Conservation (phyloP, 495 filamentous ascomycete species). For the Hypoxylon intermedium region DNA sequence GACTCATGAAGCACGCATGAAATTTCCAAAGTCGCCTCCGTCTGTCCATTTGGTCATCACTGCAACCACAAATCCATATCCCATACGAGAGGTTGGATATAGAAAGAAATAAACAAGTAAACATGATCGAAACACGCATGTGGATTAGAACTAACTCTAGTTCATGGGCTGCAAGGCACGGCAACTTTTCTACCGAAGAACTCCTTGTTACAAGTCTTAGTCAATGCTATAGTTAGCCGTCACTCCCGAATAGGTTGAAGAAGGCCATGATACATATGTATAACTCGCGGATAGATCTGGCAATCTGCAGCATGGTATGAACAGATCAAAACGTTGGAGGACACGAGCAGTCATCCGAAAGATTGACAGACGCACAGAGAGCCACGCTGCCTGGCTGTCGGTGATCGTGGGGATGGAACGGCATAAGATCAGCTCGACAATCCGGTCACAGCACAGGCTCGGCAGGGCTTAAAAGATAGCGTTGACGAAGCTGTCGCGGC, state of each 20-base stretch:
- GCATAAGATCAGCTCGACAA: constrained; percentile 58
- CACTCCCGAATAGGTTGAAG: constrained; percentile 31
- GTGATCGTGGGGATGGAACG: constrained; percentile 47
- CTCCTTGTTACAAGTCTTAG: constrained; percentile 42
- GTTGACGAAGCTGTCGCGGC: constrained; percentile 45
- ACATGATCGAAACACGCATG: constrained; percentile 26
- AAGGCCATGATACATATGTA: constrained; percentile 4
- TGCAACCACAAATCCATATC: background rate
- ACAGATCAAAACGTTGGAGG: constrained; percentile 40
- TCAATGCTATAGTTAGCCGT: constrained; percentile 33
- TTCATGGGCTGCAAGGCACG: constrained; percentile 26
- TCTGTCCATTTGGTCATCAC: background rate
- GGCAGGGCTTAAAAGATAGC: constrained; percentile 44
- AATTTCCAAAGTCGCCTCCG: background rate
- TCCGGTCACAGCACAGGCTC: constrained; percentile 58
- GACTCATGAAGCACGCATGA: background rate
- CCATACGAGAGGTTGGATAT: background rate
- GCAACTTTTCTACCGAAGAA: constrained; percentile 38
- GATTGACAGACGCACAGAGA: constrained; percentile 34
- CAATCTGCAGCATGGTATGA: constrained; percentile 39
- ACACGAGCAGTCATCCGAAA: constrained; percentile 41
- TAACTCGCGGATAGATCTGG: constrained; percentile 29
- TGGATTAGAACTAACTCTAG: too few species aligned
- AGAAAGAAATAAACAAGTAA: constrained; percentile 21
- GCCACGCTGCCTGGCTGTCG: constrained; percentile 35